These are phyloP conservation scores for Andalucia godoyi DNA, from an alignment of 78 protist species.

Conservation along the genomic window DNA sequence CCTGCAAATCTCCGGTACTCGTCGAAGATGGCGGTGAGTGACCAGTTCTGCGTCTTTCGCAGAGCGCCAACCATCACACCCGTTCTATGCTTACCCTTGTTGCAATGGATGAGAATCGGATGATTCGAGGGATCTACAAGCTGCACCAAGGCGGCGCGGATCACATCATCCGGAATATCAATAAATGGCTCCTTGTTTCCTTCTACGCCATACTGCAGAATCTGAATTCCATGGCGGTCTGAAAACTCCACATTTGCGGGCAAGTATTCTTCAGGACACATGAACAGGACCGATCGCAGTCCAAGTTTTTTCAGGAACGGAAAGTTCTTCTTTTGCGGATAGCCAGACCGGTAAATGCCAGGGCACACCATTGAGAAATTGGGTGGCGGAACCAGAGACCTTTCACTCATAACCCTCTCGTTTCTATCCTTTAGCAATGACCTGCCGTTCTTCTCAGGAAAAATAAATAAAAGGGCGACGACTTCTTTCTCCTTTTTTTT, in stretches of 20 bases:
- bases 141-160: constrained; percentile 50
- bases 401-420: too few species aligned
- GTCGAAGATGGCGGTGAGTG: constrained; percentile 57
- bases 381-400: constrained; percentile 59
- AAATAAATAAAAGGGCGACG: too few species aligned
- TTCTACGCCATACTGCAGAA: constrained; percentile 52
- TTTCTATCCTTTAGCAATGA: too few species aligned
- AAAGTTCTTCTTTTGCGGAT: constrained; percentile 57
- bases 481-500: too few species aligned
- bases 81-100: constrained; percentile 80
- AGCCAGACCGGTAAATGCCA: constrained; percentile 77
- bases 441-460: too few species aligned
- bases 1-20: constrained; percentile 82
- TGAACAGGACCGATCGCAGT: constrained; percentile 42
- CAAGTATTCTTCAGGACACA: constrained; percentile 51
- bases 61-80: constrained; percentile 81
- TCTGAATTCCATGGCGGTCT: constrained; percentile 25
- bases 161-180: constrained; percentile 60
- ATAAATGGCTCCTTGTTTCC: constrained; percentile 86
- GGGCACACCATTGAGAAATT: constrained; percentile 64
- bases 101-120: constrained; percentile 78
- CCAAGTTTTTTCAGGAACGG: constrained; percentile 60
- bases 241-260: constrained; percentile 42
- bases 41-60: constrained; percentile 70
- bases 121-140: constrained; percentile 51